Percentiles rank a stretch among this genome's conserved stretches.
These are phyloP conservation scores for Pelargonium cotyledonis DNA, from an alignment of 441 rosid genomes.

Conservation along the genomic window DNA sequence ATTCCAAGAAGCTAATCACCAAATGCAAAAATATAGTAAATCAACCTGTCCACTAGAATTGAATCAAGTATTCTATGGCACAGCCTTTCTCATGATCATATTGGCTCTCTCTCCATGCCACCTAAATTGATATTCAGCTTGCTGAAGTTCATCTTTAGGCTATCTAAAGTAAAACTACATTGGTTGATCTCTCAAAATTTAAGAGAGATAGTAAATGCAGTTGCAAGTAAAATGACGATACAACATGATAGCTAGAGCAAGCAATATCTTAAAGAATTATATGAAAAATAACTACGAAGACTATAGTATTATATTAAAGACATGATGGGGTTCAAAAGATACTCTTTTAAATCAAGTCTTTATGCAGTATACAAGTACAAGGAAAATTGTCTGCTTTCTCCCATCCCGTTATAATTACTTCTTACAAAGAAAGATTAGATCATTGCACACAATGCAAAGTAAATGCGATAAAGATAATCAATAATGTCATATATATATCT, in stretches of 20 bases:
- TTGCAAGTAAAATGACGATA: background rate
- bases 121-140: background rate
- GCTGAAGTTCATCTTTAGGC: too few relatives aligned
- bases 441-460: background rate
- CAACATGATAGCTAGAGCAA: background rate
- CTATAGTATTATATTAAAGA: too few relatives aligned
- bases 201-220: too few relatives aligned
- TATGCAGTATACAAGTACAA: background rate
- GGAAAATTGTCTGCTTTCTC: background rate
- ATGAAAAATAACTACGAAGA: background rate
- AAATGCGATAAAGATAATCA: background rate
- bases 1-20: background rate
- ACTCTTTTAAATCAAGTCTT: background rate
- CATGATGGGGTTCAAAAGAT: too few relatives aligned
- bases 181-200: too few relatives aligned
- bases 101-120: background rate
- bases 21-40: background rate
- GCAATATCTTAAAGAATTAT: background rate
- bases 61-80: background rate
- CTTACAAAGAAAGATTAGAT: background rate
- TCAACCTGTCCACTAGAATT: background rate
- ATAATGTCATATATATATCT: background rate
- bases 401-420: background rate
- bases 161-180: too few relatives aligned
- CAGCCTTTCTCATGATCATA: background rate